Percentiles rank a stretch among this genome's conserved stretches.
Conservation (phyloP, 768 basidiomycete species). For the Phaffia australis region DNA sequence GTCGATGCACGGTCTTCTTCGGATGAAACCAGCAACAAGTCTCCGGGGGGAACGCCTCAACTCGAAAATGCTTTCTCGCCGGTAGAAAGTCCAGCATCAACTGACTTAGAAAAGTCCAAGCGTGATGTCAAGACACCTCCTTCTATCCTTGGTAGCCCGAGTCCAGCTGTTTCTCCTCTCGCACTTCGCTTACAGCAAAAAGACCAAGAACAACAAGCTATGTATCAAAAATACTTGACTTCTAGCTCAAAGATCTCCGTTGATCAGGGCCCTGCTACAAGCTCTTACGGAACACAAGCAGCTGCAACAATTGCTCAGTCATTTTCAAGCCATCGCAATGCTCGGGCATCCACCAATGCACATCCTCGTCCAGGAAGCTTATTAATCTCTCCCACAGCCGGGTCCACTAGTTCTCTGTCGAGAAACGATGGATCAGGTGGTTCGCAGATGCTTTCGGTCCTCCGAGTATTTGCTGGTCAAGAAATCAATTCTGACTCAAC, state of each 20-base stretch:
- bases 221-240: slow-evolving; percentile 82
- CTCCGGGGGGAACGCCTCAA: no score
- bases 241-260: slow-evolving; percentile 56
- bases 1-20: not conserved
- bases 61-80: not conserved
- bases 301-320: slow-evolving; percentile 54
- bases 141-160: not conserved
- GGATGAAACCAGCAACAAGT: no score
- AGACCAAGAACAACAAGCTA: slow-evolving; percentile 75
- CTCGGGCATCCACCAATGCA: slow-evolving; percentile 15
- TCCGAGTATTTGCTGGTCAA: slow-evolving; percentile 89
- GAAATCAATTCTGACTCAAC: slow-evolving; percentile 86
- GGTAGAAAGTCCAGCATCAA: slow-evolving; percentile 7
- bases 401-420: no score
- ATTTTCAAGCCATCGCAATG: slow-evolving; percentile 11
- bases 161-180: slow-evolving; percentile 37
- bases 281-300: slow-evolving; percentile 65
- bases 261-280: slow-evolving; percentile 51
- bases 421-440: not conserved
- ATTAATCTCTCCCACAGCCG: not conserved
- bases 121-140: not conserved
- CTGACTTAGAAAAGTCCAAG: slow-evolving; percentile 3
- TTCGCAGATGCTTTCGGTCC: slow-evolving; percentile 63
- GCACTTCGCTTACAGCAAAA: slow-evolving; percentile 63
- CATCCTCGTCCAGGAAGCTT: slow-evolving; percentile 8